These are phyloP conservation scores for Gossypium schwendimanii DNA, from an alignment of 441 rosid genomes.

Conservation along the genomic window DNA sequence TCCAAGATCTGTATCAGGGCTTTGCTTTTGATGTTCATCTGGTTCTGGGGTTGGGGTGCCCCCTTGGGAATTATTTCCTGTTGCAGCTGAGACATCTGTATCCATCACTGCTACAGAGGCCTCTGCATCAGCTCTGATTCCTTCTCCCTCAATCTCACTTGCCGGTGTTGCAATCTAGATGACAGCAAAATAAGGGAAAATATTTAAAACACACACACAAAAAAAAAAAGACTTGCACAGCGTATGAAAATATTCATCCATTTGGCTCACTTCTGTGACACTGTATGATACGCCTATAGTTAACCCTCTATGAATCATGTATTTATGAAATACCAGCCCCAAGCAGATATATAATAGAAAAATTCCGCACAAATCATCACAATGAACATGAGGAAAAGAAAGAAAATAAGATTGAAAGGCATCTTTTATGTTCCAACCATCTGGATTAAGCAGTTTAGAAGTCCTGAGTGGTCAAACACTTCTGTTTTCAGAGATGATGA, in stretches of 20 bases:
- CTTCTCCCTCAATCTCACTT: constrained; percentile 64
- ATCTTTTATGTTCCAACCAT: neutral
- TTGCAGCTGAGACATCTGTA: constrained; percentile 33
- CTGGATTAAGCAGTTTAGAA: neutral
- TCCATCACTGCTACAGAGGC: constrained; percentile 50
- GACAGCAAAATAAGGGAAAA: neutral
- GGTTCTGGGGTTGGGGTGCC: constrained; percentile 62
- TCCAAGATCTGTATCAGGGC: constrained; percentile 60
- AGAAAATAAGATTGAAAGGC: neutral
- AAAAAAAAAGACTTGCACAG: neutral
- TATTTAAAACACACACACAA: neutral
- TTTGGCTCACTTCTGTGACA: neutral
- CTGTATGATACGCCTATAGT: neutral
- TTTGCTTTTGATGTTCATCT: constrained; percentile 69
- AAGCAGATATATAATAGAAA: neutral
- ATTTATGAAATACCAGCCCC: neutral
- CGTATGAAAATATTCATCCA: neutral
- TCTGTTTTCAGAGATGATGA: neutral
- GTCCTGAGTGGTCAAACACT: neutral
- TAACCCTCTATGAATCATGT: neutral
- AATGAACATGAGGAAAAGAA: neutral
- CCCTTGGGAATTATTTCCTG: constrained; percentile 31
- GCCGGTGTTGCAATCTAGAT: constrained; percentile 46
- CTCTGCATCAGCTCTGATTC: constrained; percentile 51
- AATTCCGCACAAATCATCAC: neutral